Base-by-base conservation (phyloP, 2,329 filamentous ascomycete species). In the Alternaria longipes region DNA sequence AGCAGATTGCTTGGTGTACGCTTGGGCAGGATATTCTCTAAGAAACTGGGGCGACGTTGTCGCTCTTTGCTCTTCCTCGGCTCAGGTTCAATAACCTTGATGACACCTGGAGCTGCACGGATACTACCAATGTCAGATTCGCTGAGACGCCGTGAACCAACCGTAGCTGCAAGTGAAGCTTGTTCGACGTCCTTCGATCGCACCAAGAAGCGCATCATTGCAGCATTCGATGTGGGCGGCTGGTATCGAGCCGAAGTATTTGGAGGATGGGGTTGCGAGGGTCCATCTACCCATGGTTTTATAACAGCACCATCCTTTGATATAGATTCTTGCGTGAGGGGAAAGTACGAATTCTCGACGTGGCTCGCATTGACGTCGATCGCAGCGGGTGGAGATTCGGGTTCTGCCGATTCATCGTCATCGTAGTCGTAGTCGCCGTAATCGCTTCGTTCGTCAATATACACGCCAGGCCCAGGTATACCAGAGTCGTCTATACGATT, bases 101-200 rank as follows among this genome's bases (percentile, higher is more conserved):
- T 76, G 40, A 91, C 83, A 59, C 78, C 78, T 34, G 84, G 88
- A 24, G 88, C 87, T 56, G 85, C 85, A 8, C 82, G 83, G 44
- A 90, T 80, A 18, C 84, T 87, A 38, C 90, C 88, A 28, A 88
- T 79, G 58, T 91, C 89, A 5, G 89, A 87, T 50, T 90, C 81
- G 74, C 89, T 80, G 11, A 76, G 90, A 59, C 86, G 85, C 42
- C 89, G 85, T 2, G 90, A 92, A 16, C 90, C 90, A 83, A 90
- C 89, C 0, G 90, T 92, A 18, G 90, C 90, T 14, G 88, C 85
- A 47, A 85, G 81, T 14, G 86, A 87, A 45, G 82, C 80, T 8
- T 81, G 82, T 52, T 87, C 86, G 16, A 84, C 77, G 54, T 86
- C 84, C 45, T 80, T 81, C 4, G 83, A 83, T 50, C 82, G 80